Evolutionary conservation across 106 monocot species (phyloP).

Genomic region (Alisma plantagoaquatica): DNA sequence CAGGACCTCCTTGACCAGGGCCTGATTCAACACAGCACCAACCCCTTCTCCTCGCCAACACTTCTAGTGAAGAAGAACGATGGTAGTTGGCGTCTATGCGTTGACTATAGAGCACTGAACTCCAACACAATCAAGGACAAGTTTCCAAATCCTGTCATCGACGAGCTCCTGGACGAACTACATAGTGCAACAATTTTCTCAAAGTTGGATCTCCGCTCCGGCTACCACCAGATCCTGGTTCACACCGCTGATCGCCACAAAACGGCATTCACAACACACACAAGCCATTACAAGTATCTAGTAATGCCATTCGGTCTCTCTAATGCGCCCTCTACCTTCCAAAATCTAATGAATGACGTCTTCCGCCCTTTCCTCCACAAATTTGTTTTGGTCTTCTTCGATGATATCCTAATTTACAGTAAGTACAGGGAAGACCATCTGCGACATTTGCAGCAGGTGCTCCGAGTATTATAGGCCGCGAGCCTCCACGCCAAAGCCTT

Average conservation of each 20-base stretch:
- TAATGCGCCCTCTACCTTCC: conserved; percentile 1
- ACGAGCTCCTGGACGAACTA: neutral
- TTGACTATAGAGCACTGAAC: too few relatives aligned
- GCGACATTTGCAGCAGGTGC: conserved; percentile 1
- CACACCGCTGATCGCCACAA: neutral
- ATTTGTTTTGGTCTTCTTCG: neutral
- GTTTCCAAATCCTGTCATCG: neutral
- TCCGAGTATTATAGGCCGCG: conserved; percentile 16
- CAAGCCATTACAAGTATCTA: neutral
- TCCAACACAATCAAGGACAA: neutral
- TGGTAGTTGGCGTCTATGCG: neutral
- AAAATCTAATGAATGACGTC: neutral
- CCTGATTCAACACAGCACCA: too few relatives aligned
- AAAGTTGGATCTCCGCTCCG: neutral
- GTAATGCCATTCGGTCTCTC: conserved; percentile 3
- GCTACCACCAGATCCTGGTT: neutral
- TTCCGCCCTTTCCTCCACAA: too few relatives aligned
- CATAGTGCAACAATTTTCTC: neutral
- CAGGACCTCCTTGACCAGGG: too few relatives aligned
- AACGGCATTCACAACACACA: neutral
- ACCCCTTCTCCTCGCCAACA: neutral
- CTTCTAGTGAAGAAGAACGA: conserved; percentile 2
- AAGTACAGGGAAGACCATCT: neutral
- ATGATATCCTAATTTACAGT: conserved; percentile 6
- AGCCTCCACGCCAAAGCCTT: neutral